phyloP scores from a whole-genome alignment of 1,284 basidiomycete species.

The Apiotrichum porosum region DNA sequence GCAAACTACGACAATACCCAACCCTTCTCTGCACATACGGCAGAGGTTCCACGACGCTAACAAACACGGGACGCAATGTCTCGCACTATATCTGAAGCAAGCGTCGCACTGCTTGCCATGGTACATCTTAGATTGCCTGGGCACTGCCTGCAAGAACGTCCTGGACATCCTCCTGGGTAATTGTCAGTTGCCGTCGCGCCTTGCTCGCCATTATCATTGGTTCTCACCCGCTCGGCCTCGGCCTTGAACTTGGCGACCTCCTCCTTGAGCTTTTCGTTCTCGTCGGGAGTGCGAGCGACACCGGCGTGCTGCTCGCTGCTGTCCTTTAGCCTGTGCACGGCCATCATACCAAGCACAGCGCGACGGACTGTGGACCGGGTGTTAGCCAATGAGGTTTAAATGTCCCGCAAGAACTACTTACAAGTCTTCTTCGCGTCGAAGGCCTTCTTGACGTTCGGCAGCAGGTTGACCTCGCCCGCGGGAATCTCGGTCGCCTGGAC shows the following conservation, averaged over 20 bases:
- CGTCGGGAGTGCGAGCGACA: conserved; percentile 52
- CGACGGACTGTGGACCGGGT: conserved; percentile 75
- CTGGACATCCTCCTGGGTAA: conserved; percentile 33
- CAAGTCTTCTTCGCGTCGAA: conserved; percentile 84
- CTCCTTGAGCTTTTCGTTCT: conserved; percentile 56
- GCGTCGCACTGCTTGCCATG: too few relatives aligned
- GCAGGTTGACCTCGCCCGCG: conserved; percentile 64
- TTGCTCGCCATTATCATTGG: not conserved
- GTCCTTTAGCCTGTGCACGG: conserved; percentile 67
- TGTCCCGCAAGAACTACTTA: too few relatives aligned
- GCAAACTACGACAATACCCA: too few relatives aligned
- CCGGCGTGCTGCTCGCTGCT: conserved; percentile 43
- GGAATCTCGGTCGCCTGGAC: conserved; percentile 59
- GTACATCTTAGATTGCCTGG: not conserved
- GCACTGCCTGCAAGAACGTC: conserved; percentile 16
- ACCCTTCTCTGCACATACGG: too few relatives aligned
- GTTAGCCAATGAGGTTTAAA: too few relatives aligned
- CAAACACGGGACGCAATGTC: too few relatives aligned
- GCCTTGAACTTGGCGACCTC: conserved; percentile 69
- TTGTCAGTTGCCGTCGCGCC: not conserved
- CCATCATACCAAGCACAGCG: conserved; percentile 77
- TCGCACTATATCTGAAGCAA: too few relatives aligned
- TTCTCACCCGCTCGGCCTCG: conserved; percentile 65
- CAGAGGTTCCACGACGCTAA: too few relatives aligned
- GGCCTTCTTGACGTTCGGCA: conserved; percentile 80